phyloP scores from a whole-genome alignment of 2,329 filamentous ascomycete genomes.

The Alternaria ethzedia region DNA sequence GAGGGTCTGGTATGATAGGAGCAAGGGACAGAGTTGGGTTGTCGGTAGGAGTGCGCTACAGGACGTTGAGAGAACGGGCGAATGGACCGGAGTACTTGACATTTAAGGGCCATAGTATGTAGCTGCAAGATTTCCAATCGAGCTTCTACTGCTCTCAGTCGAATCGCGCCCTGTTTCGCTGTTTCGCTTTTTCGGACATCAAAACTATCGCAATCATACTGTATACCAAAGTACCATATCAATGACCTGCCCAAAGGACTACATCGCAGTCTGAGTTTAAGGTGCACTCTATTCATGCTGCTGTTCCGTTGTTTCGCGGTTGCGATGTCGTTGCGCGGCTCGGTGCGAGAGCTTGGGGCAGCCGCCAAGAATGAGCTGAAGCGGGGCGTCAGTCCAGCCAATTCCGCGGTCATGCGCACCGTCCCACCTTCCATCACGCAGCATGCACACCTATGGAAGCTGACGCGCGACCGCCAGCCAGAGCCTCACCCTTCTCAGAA shows the following conservation, averaged over 20 bases:
- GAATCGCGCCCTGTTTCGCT: not conserved
- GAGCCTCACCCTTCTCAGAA: not conserved
- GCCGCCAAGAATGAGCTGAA: not conserved
- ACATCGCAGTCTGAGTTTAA: too few relatives aligned
- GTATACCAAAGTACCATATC: too few relatives aligned
- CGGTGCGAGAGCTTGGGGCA: not conserved
- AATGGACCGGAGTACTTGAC: not conserved
- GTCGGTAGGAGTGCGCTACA: not conserved
- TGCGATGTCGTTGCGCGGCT: not conserved
- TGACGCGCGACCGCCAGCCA: not conserved
- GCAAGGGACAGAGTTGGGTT: not conserved
- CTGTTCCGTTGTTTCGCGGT: not conserved
- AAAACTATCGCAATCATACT: too few relatives aligned
- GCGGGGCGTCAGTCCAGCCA: not conserved
- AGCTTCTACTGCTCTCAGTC: rapidly evolving
- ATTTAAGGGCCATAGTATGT: rapidly evolving
- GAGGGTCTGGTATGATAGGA: constrained; percentile 15
- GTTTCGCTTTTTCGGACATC: not conserved
- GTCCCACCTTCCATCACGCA: not conserved
- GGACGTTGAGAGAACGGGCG: not conserved
- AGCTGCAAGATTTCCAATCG: not conserved
- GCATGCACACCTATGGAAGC: not conserved
- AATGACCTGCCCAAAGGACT: too few relatives aligned
- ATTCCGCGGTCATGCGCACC: not conserved
- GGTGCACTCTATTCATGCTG: too few relatives aligned